phyloP scores from a whole-genome alignment of 805 yeast species.

The Blastobotrys americana region DNA sequence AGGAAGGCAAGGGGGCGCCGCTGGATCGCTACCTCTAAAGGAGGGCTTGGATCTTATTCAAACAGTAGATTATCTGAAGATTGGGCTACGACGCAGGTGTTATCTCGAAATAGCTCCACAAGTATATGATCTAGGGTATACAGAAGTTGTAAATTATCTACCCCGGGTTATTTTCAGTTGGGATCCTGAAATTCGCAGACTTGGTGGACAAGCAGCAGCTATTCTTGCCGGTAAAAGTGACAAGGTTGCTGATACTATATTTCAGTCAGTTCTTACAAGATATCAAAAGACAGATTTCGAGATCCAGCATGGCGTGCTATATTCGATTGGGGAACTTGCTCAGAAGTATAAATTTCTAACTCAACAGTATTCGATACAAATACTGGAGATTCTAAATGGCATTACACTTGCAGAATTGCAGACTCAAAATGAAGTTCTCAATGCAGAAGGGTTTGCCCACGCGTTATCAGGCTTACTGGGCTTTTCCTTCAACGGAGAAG shows the following conservation, averaged over 20 bases:
- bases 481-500: background rate
- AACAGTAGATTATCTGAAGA: constrained; percentile 43
- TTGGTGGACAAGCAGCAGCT: constrained; percentile 37
- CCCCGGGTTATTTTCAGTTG: constrained; percentile 31
- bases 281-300: constrained; percentile 12
- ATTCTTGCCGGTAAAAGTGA: background rate
- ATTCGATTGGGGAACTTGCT: constrained; percentile 21
- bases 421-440: constrained; percentile 14
- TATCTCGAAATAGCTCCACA: constrained; percentile 34
- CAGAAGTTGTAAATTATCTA: constrained; percentile 26
- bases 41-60: constrained; percentile 44
- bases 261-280: background rate
- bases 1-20: constrained; percentile 58
- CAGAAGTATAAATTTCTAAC: background rate
- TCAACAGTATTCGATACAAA: background rate
- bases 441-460: constrained; percentile 35
- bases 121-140: constrained; percentile 18
- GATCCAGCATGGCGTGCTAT: constrained; percentile 22
- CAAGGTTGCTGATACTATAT: background rate
- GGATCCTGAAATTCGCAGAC: constrained; percentile 38
- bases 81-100: constrained; percentile 40
- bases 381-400: constrained; percentile 3
- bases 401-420: constrained; percentile 10
- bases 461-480: background rate
- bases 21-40: constrained; percentile 25